Base-by-base conservation (phyloP, 805 yeast species). In the Saccharomycopsis babjevae region DNA sequence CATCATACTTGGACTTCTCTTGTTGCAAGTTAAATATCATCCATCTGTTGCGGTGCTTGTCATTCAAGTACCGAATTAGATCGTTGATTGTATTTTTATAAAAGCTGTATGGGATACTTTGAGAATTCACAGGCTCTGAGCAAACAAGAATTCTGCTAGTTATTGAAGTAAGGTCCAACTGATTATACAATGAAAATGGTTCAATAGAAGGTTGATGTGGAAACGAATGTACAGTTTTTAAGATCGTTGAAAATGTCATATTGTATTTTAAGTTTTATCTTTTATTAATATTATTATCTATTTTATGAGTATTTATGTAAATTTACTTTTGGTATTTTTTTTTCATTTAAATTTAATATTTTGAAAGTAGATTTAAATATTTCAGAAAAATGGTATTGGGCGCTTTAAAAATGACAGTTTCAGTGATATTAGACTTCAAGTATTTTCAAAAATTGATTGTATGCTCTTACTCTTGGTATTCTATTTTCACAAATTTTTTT, bases 1-100 rank as follows among this genome's bases (percentile, higher is more conserved):
- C 70, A 10, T 79, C 79, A 28, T 74, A 72, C 13, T 75, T 74
- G 20, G 74, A 73, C 0, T 77, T 77, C 56, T 87, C 94, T 5
- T 79, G 82, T 63, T 91, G 76, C 39, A 91, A 76, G 68, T 89
- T 89, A 80, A 86, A 85, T 1, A 91, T 73, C 65, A 77, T 80
- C 97, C 97, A 92, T 57, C 80, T 71, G 15, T 64, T 62, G 0
- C 79, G 81, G 69, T 85, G 86, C 32, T 76, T 67, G 3, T 64
- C 30, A 40, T 77, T 72, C 50, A 88, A 72, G 65, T 77, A 81
- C 28, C 71, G 69, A 0, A 82, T 72, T 30, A 91, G 71, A 56
- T 83, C 84, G 0, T 67, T 65, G 1, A 86, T 71, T 39, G 79
- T 76, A 64, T 83, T 82, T 55, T 87, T 76, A 69, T 80, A 85